Evolutionary conservation across 148 eudicot species (phyloP).

Genomic region (Selenicereus undatus): DNA sequence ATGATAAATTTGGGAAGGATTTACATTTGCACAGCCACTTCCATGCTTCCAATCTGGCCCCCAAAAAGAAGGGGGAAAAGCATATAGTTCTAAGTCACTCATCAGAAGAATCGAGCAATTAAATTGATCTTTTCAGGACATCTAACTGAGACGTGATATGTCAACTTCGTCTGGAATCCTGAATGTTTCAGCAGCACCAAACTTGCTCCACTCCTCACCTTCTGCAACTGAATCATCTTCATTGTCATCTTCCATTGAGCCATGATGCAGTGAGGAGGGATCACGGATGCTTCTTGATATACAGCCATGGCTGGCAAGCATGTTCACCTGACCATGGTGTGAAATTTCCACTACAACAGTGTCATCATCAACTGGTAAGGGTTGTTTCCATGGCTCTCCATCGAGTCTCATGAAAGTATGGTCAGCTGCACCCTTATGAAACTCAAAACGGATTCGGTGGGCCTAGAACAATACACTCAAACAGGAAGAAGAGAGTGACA

Average conservation of each 20-base stretch:
- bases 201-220: constrained; percentile 73
- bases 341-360: constrained; percentile 81
- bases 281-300: constrained; percentile 52
- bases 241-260: constrained; percentile 33
- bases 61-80: not conserved
- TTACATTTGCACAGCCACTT: not conserved
- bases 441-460: constrained; percentile 65
- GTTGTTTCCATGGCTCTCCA: constrained; percentile 98
- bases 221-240: constrained; percentile 46
- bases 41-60: not conserved
- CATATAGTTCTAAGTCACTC: not conserved
- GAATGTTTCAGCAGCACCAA: constrained; percentile 91
- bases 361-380: constrained; percentile 72
- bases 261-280: constrained; percentile 30
- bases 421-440: constrained; percentile 69
- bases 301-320: constrained; percentile 71
- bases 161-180: constrained; percentile 74
- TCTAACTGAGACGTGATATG: constrained; percentile 64
- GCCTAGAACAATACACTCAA: constrained; percentile 36
- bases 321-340: constrained; percentile 73
- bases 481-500: not conserved
- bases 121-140: not conserved
- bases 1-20: not conserved
- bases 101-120: not conserved
- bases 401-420: constrained; percentile 89